phyloP scores from a whole-genome alignment of 202 grass and related monocot species.

The Setaria italica region DNA sequence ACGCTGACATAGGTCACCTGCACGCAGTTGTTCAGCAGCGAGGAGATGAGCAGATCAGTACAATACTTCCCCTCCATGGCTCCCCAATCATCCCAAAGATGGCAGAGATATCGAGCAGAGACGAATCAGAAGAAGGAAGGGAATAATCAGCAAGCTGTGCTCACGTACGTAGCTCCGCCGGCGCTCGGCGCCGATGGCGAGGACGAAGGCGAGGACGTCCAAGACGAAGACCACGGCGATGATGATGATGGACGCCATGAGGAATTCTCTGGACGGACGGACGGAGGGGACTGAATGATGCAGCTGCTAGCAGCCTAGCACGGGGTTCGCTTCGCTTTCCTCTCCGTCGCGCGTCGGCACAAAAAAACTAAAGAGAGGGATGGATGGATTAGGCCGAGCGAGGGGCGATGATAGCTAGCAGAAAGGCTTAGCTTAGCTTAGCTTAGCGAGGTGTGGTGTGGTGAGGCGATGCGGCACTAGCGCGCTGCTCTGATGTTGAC shows the following conservation, averaged over 20 bases:
- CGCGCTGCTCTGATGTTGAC: conserved; percentile 8
- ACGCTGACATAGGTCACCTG: conserved; percentile 55
- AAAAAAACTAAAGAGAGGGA: not conserved
- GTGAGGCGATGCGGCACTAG: not conserved
- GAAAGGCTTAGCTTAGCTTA: not conserved
- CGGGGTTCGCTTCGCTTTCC: not conserved
- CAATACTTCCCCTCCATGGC: too few species aligned
- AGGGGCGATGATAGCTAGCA: not conserved
- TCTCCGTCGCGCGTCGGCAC: not conserved
- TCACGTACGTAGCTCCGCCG: conserved; percentile 72
- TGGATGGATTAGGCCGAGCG: not conserved
- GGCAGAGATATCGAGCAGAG: too few species aligned
- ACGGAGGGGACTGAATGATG: too few species aligned
- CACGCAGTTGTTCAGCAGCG: not conserved
- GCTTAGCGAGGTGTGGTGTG: not conserved
- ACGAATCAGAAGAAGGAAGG: too few species aligned
- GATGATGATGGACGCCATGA: conserved; percentile 59
- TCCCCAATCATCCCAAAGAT: too few species aligned
- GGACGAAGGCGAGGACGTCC: conserved; percentile 77
- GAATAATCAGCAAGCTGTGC: not conserved
- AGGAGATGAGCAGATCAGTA: too few species aligned
- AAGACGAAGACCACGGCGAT: conserved; percentile 51
- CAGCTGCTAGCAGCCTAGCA: too few species aligned
- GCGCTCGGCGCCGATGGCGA: conserved; percentile 81
- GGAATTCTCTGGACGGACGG: too few species aligned